These are phyloP conservation scores for Parasitella parasitica DNA, from an alignment of 371 early-diverging fungal genomes.

Conservation along the genomic window DNA sequence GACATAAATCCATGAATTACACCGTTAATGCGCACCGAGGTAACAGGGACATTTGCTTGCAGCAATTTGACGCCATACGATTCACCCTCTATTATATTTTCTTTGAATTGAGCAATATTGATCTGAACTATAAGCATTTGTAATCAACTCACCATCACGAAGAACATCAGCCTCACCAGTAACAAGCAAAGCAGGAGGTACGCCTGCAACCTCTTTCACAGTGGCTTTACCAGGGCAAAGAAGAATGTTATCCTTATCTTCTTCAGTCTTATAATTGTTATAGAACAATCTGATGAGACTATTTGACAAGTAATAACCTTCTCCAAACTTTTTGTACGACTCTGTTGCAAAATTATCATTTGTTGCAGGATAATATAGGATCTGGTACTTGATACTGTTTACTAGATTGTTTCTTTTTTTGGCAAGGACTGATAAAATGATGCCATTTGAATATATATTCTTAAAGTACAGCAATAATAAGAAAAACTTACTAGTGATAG, in stretches of 20 bases:
- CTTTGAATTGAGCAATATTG: neutral
- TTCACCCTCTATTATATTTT: slow-evolving; percentile 6
- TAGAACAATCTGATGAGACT: neutral
- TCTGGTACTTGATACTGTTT: neutral
- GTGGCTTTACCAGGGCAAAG: neutral
- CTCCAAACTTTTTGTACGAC: neutral
- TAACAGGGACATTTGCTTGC: slow-evolving; percentile 5
- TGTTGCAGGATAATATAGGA: slow-evolving; percentile 11
- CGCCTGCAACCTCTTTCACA: neutral
- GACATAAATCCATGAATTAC: slow-evolving; percentile 15
- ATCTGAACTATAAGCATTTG: neutral
- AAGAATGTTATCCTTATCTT: neutral
- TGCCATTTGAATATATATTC: neutral
- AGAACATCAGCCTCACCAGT: slow-evolving; percentile 14
- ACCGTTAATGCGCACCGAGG: neutral
- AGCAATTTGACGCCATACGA: slow-evolving; percentile 8
- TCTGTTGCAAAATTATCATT: neutral
- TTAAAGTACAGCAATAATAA: neutral
- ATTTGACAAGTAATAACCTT: neutral
- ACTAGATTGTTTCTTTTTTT: neutral
- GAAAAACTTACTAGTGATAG: slow-evolving; percentile 23
- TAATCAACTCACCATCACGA: slow-evolving; percentile 5
- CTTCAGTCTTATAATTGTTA: neutral
- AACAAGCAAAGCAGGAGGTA: slow-evolving; percentile 21
- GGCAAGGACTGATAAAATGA: slow-evolving; percentile 7